Conservation (phyloP, 441 rosid species). For the Erodium chrysanthum region DNA sequence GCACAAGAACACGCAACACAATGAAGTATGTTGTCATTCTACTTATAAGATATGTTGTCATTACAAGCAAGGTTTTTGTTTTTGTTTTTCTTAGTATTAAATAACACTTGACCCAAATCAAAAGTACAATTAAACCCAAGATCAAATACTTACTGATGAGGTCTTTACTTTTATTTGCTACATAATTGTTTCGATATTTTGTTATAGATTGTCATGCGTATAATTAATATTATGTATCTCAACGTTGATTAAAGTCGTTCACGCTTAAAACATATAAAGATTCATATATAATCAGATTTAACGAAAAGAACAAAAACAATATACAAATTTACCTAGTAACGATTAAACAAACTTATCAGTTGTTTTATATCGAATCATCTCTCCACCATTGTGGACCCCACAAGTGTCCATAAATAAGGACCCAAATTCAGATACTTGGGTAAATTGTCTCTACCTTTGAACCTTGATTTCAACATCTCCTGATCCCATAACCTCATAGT, state of each 20-base stretch:
- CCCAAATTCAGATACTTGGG: conserved; percentile 23
- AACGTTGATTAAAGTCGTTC: too few species aligned
- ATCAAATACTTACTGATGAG: too few species aligned
- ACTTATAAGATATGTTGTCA: neutral
- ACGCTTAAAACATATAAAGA: too few species aligned
- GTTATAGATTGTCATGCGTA: too few species aligned
- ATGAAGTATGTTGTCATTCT: neutral
- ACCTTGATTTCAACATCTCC: neutral
- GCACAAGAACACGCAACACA: neutral
- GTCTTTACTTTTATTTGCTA: too few species aligned
- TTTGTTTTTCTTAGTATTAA: too few species aligned
- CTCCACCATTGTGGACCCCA: conserved; percentile 19
- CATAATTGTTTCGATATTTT: too few species aligned
- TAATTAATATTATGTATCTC: too few species aligned
- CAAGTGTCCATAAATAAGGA: conserved; percentile 41
- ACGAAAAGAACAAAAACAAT: neutral
- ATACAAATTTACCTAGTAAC: neutral
- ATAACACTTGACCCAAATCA: too few species aligned
- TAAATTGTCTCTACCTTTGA: conserved; percentile 18
- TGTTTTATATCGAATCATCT: neutral
- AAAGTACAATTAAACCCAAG: neutral
- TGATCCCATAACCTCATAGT: conserved; percentile 32
- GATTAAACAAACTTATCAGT: neutral
- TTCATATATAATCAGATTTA: too few species aligned
- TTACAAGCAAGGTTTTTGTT: neutral